Evolutionary conservation across 148 eudicot genomes (phyloP), one percentile per base, ranked within the genome.

Genomic region (Silene latifolia): DNA sequence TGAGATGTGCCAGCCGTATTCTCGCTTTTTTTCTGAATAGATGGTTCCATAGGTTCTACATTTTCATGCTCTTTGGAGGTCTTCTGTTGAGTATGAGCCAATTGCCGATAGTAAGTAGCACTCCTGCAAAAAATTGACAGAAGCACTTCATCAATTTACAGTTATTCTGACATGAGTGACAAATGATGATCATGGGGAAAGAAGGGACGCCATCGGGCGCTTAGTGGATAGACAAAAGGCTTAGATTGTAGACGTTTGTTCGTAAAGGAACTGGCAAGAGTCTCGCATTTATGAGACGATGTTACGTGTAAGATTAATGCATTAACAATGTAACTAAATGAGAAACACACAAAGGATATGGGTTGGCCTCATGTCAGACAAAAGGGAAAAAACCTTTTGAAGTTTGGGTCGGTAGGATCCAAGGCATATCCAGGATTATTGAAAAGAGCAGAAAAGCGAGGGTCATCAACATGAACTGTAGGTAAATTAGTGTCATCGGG

Each of bases 321-420:
- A 51, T 51, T 11, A 51, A 51, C 15, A 3, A 18, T 51, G 54
- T 48, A 51, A 18, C 2, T 13, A 51, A 51, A 51, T 1, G 56
- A 13, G 56, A 13, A 51, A 51, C 12, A 48, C 17, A 48, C 17
- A 48, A n/a, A 3, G 54, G 54, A 48, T 13, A 51, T 51, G 56
- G 18, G 56, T 6, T 39, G 44, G 0, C 44, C 44, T 39, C 8
- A 39, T 39, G 44, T 39, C 44, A 39, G 44, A 73, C 14, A 24
- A 13, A 64, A 65, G 15, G 32, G 39, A 62, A 71, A 0, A 63
- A 82, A 96, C 99, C 99, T 92, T 81, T 90, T 90, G 81, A 86
- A 96, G 27, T 90, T 90, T 73, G 99, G 98, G 82, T 92, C 98
- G 8, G 99, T 96, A 48, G 99, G 99, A 78, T 96, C 99, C 86